These are phyloP conservation scores for Helotiales sp. DNA, from an alignment of 2,329 filamentous ascomycete species.

Conservation along the genomic window DNA sequence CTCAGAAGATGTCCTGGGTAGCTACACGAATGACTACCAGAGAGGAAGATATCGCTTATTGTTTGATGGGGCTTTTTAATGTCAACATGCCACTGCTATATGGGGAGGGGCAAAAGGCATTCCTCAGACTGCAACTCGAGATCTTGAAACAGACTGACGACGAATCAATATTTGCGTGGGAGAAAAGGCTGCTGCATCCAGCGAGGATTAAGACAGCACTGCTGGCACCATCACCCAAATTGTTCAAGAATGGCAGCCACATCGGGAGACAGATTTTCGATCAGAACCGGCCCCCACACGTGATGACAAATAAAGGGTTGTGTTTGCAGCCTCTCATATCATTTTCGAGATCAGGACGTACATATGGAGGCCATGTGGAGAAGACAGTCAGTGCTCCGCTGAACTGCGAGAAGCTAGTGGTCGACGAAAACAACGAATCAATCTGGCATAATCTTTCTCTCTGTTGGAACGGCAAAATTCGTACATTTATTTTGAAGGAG, in stretches of 20 bases:
- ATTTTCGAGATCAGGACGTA: not conserved
- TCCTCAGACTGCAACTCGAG: not conserved
- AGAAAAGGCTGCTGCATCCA: not conserved
- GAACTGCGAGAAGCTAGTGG: not conserved
- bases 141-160: not conserved
- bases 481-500: too few species aligned
- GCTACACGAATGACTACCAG: not conserved
- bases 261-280: not conserved
- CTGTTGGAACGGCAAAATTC: too few species aligned
- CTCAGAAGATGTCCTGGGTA: not conserved
- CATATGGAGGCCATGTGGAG: too few species aligned
- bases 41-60: not conserved
- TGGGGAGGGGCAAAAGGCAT: not conserved
- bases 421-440: not conserved
- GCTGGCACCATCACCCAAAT: not conserved
- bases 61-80: not conserved
- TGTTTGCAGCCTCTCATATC: not conserved
- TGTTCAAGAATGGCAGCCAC: not conserved
- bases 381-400: not conserved
- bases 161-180: not conserved
- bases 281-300: not conserved
- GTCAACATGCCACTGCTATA: not conserved
- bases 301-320: not conserved
- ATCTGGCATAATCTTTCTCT: too few species aligned
- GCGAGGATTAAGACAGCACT: not conserved